phyloP scores from a whole-genome alignment of 352 stramenopile genomes.

The Pseudoperonospora humuli region DNA sequence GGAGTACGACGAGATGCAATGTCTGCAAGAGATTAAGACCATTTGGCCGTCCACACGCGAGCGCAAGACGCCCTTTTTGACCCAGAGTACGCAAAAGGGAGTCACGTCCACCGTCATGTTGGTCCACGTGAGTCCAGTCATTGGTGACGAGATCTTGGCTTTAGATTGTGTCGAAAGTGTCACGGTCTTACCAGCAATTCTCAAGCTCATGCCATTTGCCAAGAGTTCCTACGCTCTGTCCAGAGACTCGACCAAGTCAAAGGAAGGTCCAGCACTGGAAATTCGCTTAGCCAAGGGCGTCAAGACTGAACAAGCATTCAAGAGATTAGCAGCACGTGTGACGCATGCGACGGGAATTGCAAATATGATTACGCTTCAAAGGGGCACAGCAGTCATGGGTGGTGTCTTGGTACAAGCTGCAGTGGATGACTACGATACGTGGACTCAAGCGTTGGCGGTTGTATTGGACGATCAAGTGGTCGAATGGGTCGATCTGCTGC shows the following conservation, averaged over 20 bases:
- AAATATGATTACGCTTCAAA: conserved; percentile 33
- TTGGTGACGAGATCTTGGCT: conserved; percentile 37
- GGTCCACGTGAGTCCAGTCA: conserved; percentile 36
- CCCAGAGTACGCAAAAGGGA: conserved; percentile 37
- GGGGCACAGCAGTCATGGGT: conserved; percentile 11
- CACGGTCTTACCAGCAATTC: conserved; percentile 44
- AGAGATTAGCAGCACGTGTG: conserved; percentile 24
- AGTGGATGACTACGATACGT: conserved; percentile 54
- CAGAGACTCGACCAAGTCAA: conserved; percentile 13
- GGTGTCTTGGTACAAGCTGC: conserved; percentile 32
- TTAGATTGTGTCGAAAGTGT: conserved; percentile 46
- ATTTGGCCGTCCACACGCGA: conserved; percentile 41
- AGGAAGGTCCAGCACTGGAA: conserved; percentile 33
- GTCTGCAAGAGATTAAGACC: conserved; percentile 31
- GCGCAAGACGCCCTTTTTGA: conserved; percentile 64
- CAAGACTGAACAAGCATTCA: conserved; percentile 15
- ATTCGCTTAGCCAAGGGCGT: conserved; percentile 39
- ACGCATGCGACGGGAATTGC: conserved; percentile 35
- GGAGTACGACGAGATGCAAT: conserved; percentile 29
- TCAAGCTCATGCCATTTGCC: conserved; percentile 69
- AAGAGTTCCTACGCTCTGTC: conserved; percentile 40
- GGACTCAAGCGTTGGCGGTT: conserved; percentile 38
- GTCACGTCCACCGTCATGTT: conserved; percentile 45
- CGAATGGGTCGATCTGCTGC: conserved; percentile 64
- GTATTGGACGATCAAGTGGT: conserved; percentile 50